phyloP scores from a whole-genome alignment of 2,329 filamentous ascomycete genomes.

The Fusarium torreyae region DNA sequence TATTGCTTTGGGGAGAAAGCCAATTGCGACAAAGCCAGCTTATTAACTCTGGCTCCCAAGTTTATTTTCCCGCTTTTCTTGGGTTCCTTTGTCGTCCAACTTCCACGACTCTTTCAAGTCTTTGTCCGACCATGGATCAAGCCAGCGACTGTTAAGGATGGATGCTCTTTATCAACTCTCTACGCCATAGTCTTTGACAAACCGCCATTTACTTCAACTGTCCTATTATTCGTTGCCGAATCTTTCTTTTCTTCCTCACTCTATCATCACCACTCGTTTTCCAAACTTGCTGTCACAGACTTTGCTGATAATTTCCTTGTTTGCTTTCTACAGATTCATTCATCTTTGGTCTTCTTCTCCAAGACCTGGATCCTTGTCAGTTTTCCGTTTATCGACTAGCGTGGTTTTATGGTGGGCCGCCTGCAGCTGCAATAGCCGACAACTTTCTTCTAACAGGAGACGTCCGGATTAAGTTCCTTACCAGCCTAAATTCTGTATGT shows the following conservation, averaged over 20 bases:
- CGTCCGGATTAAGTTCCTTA: constrained; percentile 40
- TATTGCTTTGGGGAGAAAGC: constrained; percentile 29
- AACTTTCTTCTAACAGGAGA: constrained; percentile 39
- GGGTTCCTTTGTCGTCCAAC: constrained; percentile 40
- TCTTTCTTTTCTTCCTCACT: constrained; percentile 9
- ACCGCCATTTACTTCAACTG: not conserved
- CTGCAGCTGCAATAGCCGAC: constrained; percentile 44
- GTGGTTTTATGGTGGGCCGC: constrained; percentile 43
- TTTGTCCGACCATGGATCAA: constrained; percentile 46
- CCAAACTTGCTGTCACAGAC: constrained; percentile 19
- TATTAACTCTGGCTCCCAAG: constrained; percentile 39
- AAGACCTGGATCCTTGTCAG: constrained; percentile 42
- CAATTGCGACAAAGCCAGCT: constrained; percentile 37
- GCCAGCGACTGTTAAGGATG: constrained; percentile 23
- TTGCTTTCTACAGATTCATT: constrained; percentile 45
- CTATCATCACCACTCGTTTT: not conserved
- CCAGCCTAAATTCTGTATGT: constrained; percentile 41
- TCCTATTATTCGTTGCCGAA: not conserved
- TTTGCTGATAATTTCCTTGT: constrained; percentile 47
- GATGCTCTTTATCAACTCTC: constrained; percentile 29
- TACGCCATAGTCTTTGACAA: constrained; percentile 16
- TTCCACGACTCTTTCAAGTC: constrained; percentile 29
- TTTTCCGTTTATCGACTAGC: constrained; percentile 44
- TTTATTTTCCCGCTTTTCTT: constrained; percentile 20
- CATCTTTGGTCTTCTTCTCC: constrained; percentile 29